Evolutionary conservation across 2,329 filamentous ascomycete species (phyloP).

Genomic region (Colletotrichum tropicale): DNA sequence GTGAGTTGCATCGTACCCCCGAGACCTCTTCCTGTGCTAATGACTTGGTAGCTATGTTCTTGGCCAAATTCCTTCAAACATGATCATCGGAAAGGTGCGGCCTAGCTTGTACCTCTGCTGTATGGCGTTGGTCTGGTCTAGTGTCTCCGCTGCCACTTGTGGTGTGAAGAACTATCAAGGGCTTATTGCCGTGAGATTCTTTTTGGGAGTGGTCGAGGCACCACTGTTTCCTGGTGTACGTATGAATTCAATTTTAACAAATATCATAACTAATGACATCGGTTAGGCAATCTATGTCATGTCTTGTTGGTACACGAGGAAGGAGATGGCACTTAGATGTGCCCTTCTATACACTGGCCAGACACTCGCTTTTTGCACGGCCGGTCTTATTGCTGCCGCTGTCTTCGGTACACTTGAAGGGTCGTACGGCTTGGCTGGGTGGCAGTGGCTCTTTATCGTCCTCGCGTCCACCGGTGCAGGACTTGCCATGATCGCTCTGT

Average conservation of each 20-base stretch:
- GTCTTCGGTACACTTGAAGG: slow-evolving; percentile 24
- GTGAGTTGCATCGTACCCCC: too few relatives aligned
- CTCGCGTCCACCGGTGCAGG: slow-evolving; percentile 28
- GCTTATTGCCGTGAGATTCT: slow-evolving; percentile 20
- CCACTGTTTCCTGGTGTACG: slow-evolving; percentile 22
- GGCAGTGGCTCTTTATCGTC: slow-evolving; percentile 46
- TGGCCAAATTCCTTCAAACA: slow-evolving; percentile 22
- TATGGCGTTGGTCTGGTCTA: slow-evolving; percentile 21
- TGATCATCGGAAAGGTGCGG: slow-evolving; percentile 22
- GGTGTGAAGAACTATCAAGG: slow-evolving; percentile 22
- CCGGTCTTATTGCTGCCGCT: slow-evolving; percentile 28
- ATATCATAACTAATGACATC: background rate
- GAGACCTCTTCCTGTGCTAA: too few relatives aligned
- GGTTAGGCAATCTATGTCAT: slow-evolving; percentile 21
- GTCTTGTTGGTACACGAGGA: slow-evolving; percentile 28
- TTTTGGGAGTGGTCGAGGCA: slow-evolving; percentile 22
- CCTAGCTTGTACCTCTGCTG: slow-evolving; percentile 22
- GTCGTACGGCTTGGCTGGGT: slow-evolving; percentile 35
- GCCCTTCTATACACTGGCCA: slow-evolving; percentile 28
- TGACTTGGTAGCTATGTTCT: slow-evolving; percentile 1
- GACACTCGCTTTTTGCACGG: slow-evolving; percentile 24
- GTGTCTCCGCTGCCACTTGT: slow-evolving; percentile 21
- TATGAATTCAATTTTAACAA: fast-evolving
- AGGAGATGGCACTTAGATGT: slow-evolving; percentile 27
- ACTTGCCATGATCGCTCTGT: slow-evolving; percentile 22